A percentile compares a stretch with the other conserved stretches of the same genome.
phyloP scores from a whole-genome alignment of 371 early-diverging fungal species.

The Globomyces sp. region DNA sequence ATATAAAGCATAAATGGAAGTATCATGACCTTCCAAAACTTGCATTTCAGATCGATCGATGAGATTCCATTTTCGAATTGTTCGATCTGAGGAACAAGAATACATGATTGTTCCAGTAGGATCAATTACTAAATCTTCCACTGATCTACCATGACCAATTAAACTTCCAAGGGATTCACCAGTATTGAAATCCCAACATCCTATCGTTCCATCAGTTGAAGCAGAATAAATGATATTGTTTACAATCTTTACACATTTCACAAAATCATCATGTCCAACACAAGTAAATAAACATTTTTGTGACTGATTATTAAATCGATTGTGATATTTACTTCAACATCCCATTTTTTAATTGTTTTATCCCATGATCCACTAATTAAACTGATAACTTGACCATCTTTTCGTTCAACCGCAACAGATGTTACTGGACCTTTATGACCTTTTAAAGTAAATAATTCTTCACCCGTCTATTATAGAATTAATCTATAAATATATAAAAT shows the following conservation, averaged over 20 bases:
- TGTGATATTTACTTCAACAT: conserved; percentile 45
- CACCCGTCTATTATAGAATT: conserved; percentile 10
- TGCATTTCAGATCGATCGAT: conserved; percentile 37
- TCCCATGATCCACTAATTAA: conserved; percentile 81
- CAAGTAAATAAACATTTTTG: conserved; percentile 57
- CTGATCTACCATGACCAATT: conserved; percentile 62
- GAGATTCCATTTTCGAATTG: conserved; percentile 70
- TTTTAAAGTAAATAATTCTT: conserved; percentile 43
- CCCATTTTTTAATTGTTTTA: conserved; percentile 72
- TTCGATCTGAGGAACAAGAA: conserved; percentile 71
- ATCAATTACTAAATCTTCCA: conserved; percentile 60
- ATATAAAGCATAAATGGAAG: conserved; percentile 64
- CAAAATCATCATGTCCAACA: conserved; percentile 67
- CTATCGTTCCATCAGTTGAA: conserved; percentile 69
- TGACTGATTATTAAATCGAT: conserved; percentile 32
- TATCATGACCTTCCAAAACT: conserved; percentile 66
- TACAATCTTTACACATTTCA: conserved; percentile 61
- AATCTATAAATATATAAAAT: conserved; percentile 20
- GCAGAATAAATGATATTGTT: conserved; percentile 57
- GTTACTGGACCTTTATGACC: conserved; percentile 87
- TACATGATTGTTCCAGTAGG: conserved; percentile 46
- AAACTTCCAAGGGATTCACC: conserved; percentile 46
- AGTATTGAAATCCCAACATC: conserved; percentile 60
- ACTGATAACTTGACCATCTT: conserved; percentile 22
- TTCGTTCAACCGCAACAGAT: conserved; percentile 54